Conservation (phyloP, 163 green algal genomes). For the Chlorella variabilis region DNA sequence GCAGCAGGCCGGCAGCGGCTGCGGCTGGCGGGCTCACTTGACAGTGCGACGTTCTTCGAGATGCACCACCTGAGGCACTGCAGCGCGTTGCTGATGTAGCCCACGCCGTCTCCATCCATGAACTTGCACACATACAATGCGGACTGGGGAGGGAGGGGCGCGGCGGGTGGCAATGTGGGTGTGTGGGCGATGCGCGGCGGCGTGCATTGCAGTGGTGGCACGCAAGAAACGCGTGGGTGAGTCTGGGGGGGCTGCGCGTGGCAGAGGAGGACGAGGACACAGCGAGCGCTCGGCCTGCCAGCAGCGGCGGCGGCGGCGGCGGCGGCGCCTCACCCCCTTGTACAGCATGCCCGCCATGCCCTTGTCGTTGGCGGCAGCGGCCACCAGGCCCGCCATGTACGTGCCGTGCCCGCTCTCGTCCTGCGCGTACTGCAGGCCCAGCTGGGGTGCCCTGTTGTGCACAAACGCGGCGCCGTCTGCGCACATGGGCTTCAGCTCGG, state of each 20-base stretch:
- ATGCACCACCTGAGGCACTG: constrained; percentile 25
- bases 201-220: too few relatives aligned
- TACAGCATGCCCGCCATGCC: constrained; percentile 15
- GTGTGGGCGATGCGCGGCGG: too few relatives aligned
- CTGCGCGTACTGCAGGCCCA: background rate
- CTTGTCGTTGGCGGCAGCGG: background rate
- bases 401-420: constrained; percentile 22
- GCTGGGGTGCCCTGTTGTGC: background rate
- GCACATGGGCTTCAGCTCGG: background rate
- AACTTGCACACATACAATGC: constrained; percentile 15
- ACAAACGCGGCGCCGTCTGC: background rate
- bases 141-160: background rate
- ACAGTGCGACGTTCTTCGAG: background rate
- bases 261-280: too few relatives aligned
- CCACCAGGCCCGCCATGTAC: background rate
- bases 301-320: too few relatives aligned
- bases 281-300: too few relatives aligned
- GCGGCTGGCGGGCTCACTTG: constrained; percentile 1
- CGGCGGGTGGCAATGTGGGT: too few relatives aligned
- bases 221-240: too few relatives aligned
- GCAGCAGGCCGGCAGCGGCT: too few relatives aligned
- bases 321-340: constrained; percentile 10
- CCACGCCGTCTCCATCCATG: background rate
- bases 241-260: too few relatives aligned
- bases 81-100: background rate